Conservation (phyloP, 1,284 basidiomycete genomes). For the Rhizoctonia solani region DNA sequence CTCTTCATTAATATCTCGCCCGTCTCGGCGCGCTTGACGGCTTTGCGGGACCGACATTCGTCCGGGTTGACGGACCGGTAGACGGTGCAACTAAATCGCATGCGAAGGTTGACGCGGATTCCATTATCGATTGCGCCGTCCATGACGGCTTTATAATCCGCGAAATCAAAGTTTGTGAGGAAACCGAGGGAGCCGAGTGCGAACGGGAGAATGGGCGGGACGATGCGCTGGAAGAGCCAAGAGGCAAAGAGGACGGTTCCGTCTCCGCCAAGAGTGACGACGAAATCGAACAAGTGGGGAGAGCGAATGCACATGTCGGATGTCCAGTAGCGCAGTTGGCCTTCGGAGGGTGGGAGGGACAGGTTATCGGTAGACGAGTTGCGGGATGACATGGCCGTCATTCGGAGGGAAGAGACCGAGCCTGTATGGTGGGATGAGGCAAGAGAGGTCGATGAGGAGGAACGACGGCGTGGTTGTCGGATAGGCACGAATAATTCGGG, state of each 20-base stretch:
- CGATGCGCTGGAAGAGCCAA: conserved; percentile 98
- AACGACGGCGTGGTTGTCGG: conserved; percentile 70
- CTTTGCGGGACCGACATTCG: conserved; percentile 70
- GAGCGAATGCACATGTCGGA: conserved; percentile 91
- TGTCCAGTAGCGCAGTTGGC: conserved; percentile 97
- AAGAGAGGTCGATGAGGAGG: conserved; percentile 56
- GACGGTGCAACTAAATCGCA: conserved; percentile 99
- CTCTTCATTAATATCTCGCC: conserved; percentile 95
- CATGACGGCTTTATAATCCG: conserved; percentile 84
- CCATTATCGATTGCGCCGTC: conserved; percentile 90
- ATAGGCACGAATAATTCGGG: conserved; percentile 85
- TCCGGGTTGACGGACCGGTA: conserved; percentile 84
- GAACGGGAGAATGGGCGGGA: conserved; percentile 96
- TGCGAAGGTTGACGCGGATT: conserved; percentile 95
- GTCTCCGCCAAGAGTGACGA: conserved; percentile 96
- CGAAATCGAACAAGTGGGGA: conserved; percentile 97
- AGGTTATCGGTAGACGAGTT: conserved; percentile 37
- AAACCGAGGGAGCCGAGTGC: conserved; percentile 98
- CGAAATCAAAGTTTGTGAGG: conserved; percentile 97
- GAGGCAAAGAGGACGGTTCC: conserved; percentile 99
- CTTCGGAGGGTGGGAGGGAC: conserved; percentile 59
- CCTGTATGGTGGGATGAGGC: conserved; percentile 45
- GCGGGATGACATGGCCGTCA: conserved; percentile 36
- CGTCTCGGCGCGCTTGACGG: conserved; percentile 87
- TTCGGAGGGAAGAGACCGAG: conserved; percentile 42